Percentiles rank a stretch among this genome's conserved stretches.
Conservation (phyloP, 2,329 filamentous ascomycete genomes). For the Emmonsiellopsis sp. region DNA sequence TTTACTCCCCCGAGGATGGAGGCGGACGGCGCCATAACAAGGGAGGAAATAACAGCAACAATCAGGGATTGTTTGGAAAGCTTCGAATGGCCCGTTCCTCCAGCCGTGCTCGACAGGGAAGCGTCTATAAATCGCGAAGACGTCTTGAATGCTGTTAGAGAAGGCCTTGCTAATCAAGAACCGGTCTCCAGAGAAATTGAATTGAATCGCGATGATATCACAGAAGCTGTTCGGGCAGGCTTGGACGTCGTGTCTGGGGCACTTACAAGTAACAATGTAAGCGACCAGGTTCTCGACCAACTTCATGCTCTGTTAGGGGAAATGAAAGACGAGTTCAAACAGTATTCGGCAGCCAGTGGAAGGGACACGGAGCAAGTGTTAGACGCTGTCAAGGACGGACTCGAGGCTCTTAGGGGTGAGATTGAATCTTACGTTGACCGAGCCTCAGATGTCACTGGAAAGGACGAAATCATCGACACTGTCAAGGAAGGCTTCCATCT, state of each 20-base stretch:
- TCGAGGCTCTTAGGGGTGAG: conserved; percentile 69
- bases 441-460: conserved; percentile 57
- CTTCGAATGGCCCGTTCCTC: conserved; percentile 62
- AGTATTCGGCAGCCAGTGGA: conserved; percentile 70
- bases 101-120: conserved; percentile 24
- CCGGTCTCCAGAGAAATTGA: conserved; percentile 59
- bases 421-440: conserved; percentile 76
- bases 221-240: conserved; percentile 1
- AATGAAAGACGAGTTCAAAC: conserved; percentile 60
- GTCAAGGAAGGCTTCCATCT: conserved; percentile 46
- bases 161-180: conserved; percentile 93
- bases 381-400: conserved; percentile 76
- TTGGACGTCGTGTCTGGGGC: conserved; percentile 48
- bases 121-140: conserved; percentile 52
- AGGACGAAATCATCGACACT: conserved; percentile 67
- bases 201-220: conserved; percentile 4
- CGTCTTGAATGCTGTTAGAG: conserved; percentile 74
- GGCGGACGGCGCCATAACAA: conserved; percentile 59
- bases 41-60: conserved; percentile 74
- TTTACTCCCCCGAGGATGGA: conserved; percentile 67
- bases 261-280: conserved; percentile 41
- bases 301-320: conserved; percentile 51
- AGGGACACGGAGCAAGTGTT: conserved; percentile 81
- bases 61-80: conserved; percentile 82
- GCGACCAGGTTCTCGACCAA: conserved; percentile 48